phyloP scores from a whole-genome alignment of 768 basidiomycete species.

The Tricholoma hemisulphureum region DNA sequence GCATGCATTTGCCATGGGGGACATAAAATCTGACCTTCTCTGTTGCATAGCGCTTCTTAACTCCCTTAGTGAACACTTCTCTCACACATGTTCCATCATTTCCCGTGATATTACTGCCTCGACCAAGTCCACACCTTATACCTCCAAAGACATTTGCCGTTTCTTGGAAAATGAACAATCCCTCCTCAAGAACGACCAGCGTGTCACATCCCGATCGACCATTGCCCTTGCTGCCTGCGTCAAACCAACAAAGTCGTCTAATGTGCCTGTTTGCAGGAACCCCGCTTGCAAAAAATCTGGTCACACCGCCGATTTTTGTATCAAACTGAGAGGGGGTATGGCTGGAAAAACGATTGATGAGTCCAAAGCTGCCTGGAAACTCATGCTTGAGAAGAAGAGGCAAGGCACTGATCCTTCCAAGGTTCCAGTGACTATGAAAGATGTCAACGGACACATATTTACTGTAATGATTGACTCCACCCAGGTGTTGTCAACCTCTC shows the following conservation, averaged over 20 bases:
- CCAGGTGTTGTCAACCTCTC: background rate
- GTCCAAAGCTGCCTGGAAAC: conserved; percentile 4
- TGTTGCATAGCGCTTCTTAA: conserved; percentile 12
- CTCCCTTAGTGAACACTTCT: conserved; percentile 4
- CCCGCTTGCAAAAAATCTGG: conserved; percentile 16
- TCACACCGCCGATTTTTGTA: conserved; percentile 20
- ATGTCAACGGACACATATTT: background rate
- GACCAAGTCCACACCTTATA: conserved; percentile 7
- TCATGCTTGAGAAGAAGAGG: conserved; percentile 1
- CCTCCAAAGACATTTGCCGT: background rate
- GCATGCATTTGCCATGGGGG: conserved; percentile 9
- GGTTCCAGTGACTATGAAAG: background rate
- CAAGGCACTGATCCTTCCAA: background rate
- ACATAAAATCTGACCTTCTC: conserved; percentile 11
- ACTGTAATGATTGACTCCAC: background rate
- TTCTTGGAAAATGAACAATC: conserved; percentile 1
- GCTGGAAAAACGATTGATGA: conserved; percentile 24
- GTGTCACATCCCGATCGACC: background rate
- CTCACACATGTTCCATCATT: conserved; percentile 7
- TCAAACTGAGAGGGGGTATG: conserved; percentile 24
- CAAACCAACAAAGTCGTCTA: background rate
- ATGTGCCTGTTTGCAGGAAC: background rate
- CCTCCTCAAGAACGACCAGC: background rate
- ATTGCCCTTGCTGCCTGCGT: conserved; percentile 2
- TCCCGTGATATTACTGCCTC: conserved; percentile 10